Evolutionary conservation across 306 rosid species (phyloP).

Genomic region (Corylus americana): DNA sequence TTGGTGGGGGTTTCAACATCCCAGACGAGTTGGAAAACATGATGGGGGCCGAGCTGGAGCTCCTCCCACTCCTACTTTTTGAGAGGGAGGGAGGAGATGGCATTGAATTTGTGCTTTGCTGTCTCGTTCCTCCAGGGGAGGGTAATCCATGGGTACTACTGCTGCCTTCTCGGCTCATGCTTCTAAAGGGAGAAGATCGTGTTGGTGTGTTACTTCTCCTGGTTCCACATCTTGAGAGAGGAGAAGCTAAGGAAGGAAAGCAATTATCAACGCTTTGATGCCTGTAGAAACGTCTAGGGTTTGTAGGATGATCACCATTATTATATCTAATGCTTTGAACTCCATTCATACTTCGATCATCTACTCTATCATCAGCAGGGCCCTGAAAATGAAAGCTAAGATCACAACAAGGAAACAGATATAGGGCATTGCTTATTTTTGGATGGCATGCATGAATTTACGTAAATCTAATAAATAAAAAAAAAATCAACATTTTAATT

Average conservation of each 20-base stretch:
- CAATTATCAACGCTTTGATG: slow-evolving; percentile 28
- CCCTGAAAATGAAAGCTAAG: neutral
- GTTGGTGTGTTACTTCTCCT: slow-evolving; percentile 13
- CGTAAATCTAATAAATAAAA: neutral
- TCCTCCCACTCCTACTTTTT: slow-evolving; percentile 26
- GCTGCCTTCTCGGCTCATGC: slow-evolving; percentile 22
- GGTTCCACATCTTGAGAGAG: slow-evolving; percentile 29
- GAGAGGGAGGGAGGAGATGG: slow-evolving; percentile 20
- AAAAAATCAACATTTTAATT: neutral
- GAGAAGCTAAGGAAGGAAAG: slow-evolving; percentile 21
- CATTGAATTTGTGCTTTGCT: slow-evolving; percentile 13
- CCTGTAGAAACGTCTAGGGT: slow-evolving; percentile 19
- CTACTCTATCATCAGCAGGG: neutral
- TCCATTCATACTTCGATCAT: slow-evolving; percentile 24
- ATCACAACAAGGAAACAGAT: neutral
- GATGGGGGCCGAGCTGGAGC: slow-evolving; percentile 42
- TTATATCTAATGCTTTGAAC: slow-evolving; percentile 27
- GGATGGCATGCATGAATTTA: neutral
- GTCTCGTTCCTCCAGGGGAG: slow-evolving; percentile 19
- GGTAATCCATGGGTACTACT: neutral
- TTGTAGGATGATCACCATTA: slow-evolving; percentile 3
- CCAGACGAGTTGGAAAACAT: slow-evolving; percentile 89
- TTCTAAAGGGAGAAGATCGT: slow-evolving; percentile 1
- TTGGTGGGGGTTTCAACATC: slow-evolving; percentile 58
- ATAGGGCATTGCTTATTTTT: neutral